phyloP scores from a whole-genome alignment of 371 early-diverging fungal species.

The Mortierella sp. region DNA sequence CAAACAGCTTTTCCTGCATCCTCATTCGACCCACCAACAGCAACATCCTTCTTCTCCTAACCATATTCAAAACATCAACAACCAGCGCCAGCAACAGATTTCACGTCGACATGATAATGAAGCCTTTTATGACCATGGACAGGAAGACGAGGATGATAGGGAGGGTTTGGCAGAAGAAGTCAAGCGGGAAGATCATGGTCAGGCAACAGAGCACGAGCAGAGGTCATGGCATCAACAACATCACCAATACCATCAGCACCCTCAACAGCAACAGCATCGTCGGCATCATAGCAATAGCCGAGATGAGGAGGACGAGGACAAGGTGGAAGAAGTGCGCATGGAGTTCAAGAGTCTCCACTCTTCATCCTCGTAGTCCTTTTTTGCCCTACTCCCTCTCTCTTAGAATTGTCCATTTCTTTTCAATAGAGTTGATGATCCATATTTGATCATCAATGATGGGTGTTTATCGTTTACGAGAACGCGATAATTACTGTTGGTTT shows the following conservation, averaged over 20 bases:
- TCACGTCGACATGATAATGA: constrained; percentile 8
- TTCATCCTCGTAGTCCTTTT: constrained; percentile 7
- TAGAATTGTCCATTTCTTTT: neutral
- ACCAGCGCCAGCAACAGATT: neutral
- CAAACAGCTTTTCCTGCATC: too few species aligned
- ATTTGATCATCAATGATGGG: neutral
- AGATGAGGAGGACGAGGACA: constrained; percentile 7
- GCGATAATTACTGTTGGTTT: too few species aligned
- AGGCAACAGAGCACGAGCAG: neutral
- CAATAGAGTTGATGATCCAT: neutral
- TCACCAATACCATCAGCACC: neutral
- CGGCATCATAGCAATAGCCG: neutral
- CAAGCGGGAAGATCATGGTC: neutral
- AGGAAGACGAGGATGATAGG: constrained; percentile 6
- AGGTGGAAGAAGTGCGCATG: constrained; percentile 28
- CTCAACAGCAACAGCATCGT: neutral
- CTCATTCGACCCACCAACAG: neutral
- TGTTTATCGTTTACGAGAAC: too few species aligned
- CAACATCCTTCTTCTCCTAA: neutral
- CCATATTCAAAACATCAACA: too few species aligned
- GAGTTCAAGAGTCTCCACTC: constrained; percentile 28
- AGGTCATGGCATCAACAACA: neutral
- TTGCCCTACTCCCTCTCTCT: neutral
- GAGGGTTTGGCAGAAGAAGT: neutral
- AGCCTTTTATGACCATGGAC: neutral